A percentile compares a stretch with the other conserved stretches of the same genome.
Evolutionary conservation across 371 early-diverging fungal genomes (phyloP).

Genomic region (Batrachochytrium dendrobatidis): DNA sequence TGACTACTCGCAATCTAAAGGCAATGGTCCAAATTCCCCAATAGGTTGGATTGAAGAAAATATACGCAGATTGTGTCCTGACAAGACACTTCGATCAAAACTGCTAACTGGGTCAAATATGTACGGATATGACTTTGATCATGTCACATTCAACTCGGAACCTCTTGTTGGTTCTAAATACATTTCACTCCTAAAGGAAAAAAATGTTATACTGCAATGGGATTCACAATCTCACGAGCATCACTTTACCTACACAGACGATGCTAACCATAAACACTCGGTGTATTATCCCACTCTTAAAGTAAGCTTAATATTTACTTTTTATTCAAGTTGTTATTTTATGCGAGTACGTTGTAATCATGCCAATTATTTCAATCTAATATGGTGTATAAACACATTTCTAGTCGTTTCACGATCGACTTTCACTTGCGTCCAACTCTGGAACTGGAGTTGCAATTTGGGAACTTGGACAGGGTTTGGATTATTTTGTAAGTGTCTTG

Average conservation of each 20-base stretch:
- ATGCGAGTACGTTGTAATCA: too few relatives aligned
- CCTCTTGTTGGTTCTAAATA: constrained; percentile 29
- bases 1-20: constrained; percentile 44
- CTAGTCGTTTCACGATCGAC: constrained; percentile 39
- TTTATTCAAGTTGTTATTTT: too few relatives aligned
- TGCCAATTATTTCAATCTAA: too few relatives aligned
- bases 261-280: constrained; percentile 26
- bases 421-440: constrained; percentile 48
- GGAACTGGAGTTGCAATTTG: constrained; percentile 53
- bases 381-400: too few relatives aligned
- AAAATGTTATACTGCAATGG: constrained; percentile 33
- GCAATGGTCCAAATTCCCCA: constrained; percentile 49
- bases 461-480: constrained; percentile 63
- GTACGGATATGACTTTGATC: constrained; percentile 46
- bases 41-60: constrained; percentile 52
- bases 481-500: constrained; percentile 36
- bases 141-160: constrained; percentile 17
- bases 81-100: constrained; percentile 29
- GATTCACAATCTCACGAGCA: constrained; percentile 42
- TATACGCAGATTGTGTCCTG: constrained; percentile 32
- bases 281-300: constrained; percentile 50
- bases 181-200: constrained; percentile 27
- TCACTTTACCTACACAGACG: constrained; percentile 29
- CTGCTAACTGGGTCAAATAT: constrained; percentile 49
- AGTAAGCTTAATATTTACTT: constrained; percentile 16